phyloP scores from a whole-genome alignment of 1,284 basidiomycete species.

The Tilletia walkeri region DNA sequence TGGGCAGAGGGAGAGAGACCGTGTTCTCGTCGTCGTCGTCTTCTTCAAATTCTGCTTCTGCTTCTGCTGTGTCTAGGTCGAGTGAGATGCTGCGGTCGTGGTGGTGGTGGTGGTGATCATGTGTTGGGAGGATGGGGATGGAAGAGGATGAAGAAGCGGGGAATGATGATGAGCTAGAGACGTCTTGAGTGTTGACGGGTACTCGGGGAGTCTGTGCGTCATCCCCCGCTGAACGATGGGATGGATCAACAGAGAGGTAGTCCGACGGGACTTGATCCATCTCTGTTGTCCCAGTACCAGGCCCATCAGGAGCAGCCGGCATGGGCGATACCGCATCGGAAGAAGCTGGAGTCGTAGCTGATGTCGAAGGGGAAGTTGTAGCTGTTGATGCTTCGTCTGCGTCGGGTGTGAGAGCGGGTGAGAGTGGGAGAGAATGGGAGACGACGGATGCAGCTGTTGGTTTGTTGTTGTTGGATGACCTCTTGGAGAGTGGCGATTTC shows the following conservation, averaged over 20 bases:
- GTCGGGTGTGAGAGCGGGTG: background rate
- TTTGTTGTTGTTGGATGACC: background rate
- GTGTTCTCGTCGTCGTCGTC: background rate
- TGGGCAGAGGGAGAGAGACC: constrained; percentile 39
- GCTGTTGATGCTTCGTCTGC: constrained; percentile 4
- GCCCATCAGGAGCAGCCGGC: background rate
- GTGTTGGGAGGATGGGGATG: background rate
- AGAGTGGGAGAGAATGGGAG: background rate
- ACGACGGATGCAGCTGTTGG: background rate
- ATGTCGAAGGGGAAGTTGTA: background rate
- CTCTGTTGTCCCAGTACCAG: background rate
- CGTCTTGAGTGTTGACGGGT: background rate
- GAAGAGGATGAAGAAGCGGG: background rate
- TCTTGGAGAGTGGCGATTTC: background rate
- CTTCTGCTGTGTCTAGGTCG: too few species aligned
- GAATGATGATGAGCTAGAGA: background rate
- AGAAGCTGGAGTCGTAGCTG: too few species aligned
- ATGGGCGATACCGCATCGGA: background rate
- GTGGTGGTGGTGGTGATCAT: background rate
- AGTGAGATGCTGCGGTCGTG: background rate
- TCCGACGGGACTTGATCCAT: background rate
- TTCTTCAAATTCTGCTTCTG: background rate
- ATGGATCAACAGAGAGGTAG: constrained; percentile 15
- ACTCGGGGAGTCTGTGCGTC: constrained; percentile 14
- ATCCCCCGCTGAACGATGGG: background rate